These are phyloP conservation scores for Dictyophora rubrovolvata DNA, from an alignment of 768 basidiomycete genomes.

Conservation along the genomic window DNA sequence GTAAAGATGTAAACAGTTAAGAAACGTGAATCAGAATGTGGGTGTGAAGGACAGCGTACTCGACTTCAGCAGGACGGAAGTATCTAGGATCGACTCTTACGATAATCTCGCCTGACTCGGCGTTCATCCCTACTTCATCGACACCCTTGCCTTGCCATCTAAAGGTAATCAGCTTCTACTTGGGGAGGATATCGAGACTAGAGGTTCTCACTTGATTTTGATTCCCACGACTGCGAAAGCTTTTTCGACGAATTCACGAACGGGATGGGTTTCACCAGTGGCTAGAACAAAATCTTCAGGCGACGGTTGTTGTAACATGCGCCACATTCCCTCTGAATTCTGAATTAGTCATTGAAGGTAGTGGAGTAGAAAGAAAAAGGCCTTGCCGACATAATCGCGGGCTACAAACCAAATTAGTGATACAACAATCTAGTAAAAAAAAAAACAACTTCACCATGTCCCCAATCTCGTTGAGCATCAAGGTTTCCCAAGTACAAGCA, in stretches of 20 bases:
- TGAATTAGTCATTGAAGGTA: not conserved
- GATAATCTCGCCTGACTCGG: constrained; percentile 55
- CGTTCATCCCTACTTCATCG: constrained; percentile 67
- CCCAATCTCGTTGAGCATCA: constrained; percentile 95
- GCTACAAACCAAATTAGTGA: constrained; percentile 30
- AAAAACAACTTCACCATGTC: constrained; percentile 58
- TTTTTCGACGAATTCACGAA: constrained; percentile 88
- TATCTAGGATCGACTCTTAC: constrained; percentile 83
- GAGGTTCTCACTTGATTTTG: constrained; percentile 46
- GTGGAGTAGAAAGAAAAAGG: not conserved
- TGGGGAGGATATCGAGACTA: constrained; percentile 4
- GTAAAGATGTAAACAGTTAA: constrained; percentile 11
- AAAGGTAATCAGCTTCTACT: not conserved
- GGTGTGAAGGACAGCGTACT: constrained; percentile 51
- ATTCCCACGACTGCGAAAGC: constrained; percentile 64
- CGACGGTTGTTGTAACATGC: constrained; percentile 78
- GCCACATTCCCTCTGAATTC: constrained; percentile 98
- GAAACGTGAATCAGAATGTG: constrained; percentile 10
- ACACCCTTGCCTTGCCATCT: constrained; percentile 77
- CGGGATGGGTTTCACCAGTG: constrained; percentile 91
- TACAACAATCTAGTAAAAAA: constrained; percentile 5
- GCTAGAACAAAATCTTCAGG: constrained; percentile 91
- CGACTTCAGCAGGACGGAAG: constrained; percentile 94
- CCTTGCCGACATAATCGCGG: constrained; percentile 35
- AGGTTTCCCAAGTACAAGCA: constrained; percentile 92